These are phyloP conservation scores for Colletotrichum sp. DNA, from an alignment of 2,329 filamentous ascomycete species.

Conservation along the genomic window DNA sequence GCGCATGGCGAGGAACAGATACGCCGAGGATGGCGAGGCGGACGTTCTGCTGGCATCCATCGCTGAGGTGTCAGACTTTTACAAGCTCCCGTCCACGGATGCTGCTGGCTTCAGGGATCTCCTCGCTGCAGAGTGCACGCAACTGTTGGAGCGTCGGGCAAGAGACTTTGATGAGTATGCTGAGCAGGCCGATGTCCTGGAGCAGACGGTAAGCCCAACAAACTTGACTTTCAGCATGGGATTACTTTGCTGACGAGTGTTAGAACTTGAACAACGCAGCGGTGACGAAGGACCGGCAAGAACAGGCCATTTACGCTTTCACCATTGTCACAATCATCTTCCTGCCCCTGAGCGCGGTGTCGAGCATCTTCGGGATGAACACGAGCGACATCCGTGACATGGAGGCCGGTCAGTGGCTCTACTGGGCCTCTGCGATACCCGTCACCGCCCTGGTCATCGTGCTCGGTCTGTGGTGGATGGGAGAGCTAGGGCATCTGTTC, in stretches of 20 bases:
- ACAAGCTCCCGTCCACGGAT: constrained; percentile 19
- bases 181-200: constrained; percentile 26
- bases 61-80: constrained; percentile 19
- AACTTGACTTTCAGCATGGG: neutral
- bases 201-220: constrained; percentile 26
- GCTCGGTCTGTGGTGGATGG: constrained; percentile 46
- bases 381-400: constrained; percentile 54
- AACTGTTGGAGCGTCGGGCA: constrained; percentile 38
- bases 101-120: constrained; percentile 27
- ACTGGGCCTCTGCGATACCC: constrained; percentile 53
- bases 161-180: constrained; percentile 32
- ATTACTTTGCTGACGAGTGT: neutral
- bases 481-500: constrained; percentile 40
- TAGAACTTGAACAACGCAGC: constrained; percentile 40
- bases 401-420: constrained; percentile 51
- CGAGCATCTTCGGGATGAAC: constrained; percentile 59
- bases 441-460: constrained; percentile 46
- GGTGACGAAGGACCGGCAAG: constrained; percentile 47
- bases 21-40: neutral
- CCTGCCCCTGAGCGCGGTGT: constrained; percentile 48
- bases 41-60: neutral
- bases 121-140: constrained; percentile 41
- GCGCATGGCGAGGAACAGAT: neutral
- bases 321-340: constrained; percentile 55
- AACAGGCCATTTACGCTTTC: constrained; percentile 53